Evolutionary conservation across 2,329 filamentous ascomycete species (phyloP), one percentile per base, ranked within the genome.

Genomic region (Clathrospora elynae): DNA sequence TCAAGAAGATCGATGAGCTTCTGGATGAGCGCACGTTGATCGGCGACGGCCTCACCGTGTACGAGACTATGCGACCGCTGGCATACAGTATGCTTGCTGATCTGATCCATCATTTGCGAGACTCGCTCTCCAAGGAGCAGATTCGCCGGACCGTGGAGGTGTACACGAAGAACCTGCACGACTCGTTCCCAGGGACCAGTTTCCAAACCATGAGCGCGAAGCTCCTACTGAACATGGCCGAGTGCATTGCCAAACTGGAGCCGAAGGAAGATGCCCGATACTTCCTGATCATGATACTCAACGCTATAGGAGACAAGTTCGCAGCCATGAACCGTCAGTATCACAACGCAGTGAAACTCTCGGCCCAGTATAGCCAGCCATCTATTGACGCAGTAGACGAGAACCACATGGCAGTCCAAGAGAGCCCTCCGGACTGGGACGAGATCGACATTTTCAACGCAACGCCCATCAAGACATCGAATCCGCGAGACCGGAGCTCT

Each of bases 151-250:
- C 95, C 0, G 90, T 99, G 7, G 89, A 96, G 66, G 93, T 99
- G 3, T 99, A 99, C 71, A 97, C 95, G 1, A 90, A 87, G 64
- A 97, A 97, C 61, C 76, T 99, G 14, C 90, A 96, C 63, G 93
- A 97, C 68, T 90, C 89, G 52, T 96, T 96, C 51, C 95, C 93
- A 0, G 95, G 95, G 6, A 97, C 95, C 0, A 99, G 92, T 70
- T 99, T 99, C 66, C 95, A 99, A 71, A 99, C 93, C 0, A 99
- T 99, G 93, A 97, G 93, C 60, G 95, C 93, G 0, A 99, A 97
- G 70, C 77, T 99, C 2, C 77, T 99, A 1, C 77, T 99, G 9
- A 99, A 99, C 68, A 95, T 99, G 90, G 93, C 92, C 0, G 95
- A 99, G 62, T 95, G 90, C 67, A 99, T 99, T 63, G 89, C 91